These are phyloP conservation scores for Carex cristatella DNA, from an alignment of 176 grass and related monocot species.

Conservation along the genomic window DNA sequence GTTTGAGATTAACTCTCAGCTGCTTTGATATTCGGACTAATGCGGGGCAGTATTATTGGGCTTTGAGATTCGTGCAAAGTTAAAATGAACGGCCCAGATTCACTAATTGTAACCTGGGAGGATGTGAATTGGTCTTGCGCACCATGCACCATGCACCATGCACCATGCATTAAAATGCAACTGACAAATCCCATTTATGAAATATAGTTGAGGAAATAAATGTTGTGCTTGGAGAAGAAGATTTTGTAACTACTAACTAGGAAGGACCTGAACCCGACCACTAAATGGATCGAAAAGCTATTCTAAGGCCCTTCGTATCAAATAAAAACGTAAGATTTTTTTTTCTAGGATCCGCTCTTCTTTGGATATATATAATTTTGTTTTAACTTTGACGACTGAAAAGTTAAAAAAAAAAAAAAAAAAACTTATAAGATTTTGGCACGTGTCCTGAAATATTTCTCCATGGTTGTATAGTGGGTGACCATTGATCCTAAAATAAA, in stretches of 20 bases:
- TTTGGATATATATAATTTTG: background rate
- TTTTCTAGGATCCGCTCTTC: background rate
- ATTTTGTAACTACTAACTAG: background rate
- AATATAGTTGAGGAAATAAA: background rate
- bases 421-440: background rate
- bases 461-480: background rate
- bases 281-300: background rate
- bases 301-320: background rate
- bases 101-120: no score
- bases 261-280: background rate
- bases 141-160: no score
- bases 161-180: background rate
- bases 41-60: no score
- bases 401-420: background rate
- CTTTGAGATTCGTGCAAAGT: no score
- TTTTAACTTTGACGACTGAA: background rate
- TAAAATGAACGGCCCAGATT: no score
- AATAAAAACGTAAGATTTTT: background rate
- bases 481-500: background rate
- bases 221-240: background rate
- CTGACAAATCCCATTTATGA: background rate
- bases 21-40: no score
- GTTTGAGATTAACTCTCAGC: no score
- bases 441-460: background rate
- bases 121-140: no score